Evolutionary conservation across 2,329 filamentous ascomycete species (phyloP).

Genomic region (Chaetomiaceae sp.): DNA sequence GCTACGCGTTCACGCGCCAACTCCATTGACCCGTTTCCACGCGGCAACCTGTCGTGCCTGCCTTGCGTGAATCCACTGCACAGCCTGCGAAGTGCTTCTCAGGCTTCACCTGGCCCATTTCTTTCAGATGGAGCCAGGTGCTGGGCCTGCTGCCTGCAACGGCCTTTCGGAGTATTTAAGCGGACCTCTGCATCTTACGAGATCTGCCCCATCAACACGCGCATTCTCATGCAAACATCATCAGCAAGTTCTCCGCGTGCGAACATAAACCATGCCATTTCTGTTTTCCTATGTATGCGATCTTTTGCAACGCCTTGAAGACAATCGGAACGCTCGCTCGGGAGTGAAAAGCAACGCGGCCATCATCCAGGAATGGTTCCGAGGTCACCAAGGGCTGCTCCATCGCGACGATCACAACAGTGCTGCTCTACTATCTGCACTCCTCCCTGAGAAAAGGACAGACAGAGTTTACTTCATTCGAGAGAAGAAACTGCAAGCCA

Average conservation of each 20-base stretch:
- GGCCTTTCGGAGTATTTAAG: background rate
- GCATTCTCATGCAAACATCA: background rate
- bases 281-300: conserved; percentile 67
- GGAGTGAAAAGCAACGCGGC: conserved; percentile 28
- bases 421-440: conserved; percentile 63
- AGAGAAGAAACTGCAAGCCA: conserved; percentile 52
- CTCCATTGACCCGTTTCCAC: too few relatives aligned
- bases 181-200: background rate
- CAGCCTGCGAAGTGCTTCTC: background rate
- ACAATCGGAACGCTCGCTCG: conserved; percentile 30
- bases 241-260: background rate
- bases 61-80: too few relatives aligned
- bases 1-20: too few relatives aligned
- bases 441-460: conserved; percentile 69
- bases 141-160: conserved; percentile 1
- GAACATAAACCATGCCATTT: conserved; percentile 49
- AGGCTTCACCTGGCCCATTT: too few relatives aligned
- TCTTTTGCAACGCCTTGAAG: conserved; percentile 62
- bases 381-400: conserved; percentile 51
- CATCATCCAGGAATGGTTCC: conserved; percentile 62
- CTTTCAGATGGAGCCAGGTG: background rate
- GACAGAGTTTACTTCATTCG: conserved; percentile 74
- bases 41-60: too few relatives aligned
- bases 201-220: background rate
- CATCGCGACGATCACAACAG: conserved; percentile 50